These are phyloP conservation scores for Colletotrichum ledebouriae DNA, from an alignment of 2,329 filamentous ascomycete genomes.

Conservation along the genomic window DNA sequence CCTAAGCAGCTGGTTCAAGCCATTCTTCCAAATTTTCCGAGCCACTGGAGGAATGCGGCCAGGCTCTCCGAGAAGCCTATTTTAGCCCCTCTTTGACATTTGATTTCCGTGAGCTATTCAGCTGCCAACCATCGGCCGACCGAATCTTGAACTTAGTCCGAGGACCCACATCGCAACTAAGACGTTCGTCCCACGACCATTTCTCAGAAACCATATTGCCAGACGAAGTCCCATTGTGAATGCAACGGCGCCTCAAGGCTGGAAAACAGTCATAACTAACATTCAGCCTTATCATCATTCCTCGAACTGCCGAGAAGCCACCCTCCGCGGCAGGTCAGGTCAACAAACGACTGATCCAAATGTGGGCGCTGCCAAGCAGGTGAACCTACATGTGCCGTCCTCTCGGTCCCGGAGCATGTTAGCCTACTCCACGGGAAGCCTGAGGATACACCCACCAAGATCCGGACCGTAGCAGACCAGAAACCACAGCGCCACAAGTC, in stretches of 20 bases:
- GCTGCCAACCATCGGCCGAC: conserved; percentile 3
- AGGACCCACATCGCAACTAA: not conserved
- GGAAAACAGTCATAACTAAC: not conserved
- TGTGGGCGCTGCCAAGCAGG: conserved; percentile 5
- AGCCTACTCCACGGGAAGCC: conserved; percentile 30
- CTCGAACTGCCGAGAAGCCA: conserved; percentile 37
- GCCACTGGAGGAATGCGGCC: conserved; percentile 15
- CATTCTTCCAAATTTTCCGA: conserved; percentile 4
- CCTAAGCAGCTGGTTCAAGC: not conserved
- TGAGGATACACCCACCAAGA: not conserved
- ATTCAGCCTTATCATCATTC: conserved; percentile 27
- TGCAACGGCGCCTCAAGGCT: conserved; percentile 21
- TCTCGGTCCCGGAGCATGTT: conserved; percentile 19
- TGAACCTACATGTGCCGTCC: conserved; percentile 16
- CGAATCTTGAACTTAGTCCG: conserved; percentile 18
- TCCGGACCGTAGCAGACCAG: conserved; percentile 16
- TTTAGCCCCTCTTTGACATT: not conserved
- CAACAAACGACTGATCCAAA: not conserved
- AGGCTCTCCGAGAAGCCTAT: conserved; percentile 8
- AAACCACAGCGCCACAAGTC: conserved; percentile 38
- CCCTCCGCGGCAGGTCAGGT: not conserved
- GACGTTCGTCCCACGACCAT: not conserved
- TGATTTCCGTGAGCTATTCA: not conserved
- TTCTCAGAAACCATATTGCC: not conserved
- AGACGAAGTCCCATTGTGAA: not conserved